These are phyloP conservation scores for Fusarium robinianum DNA, from an alignment of 2,329 filamentous ascomycete genomes.

Conservation along the genomic window DNA sequence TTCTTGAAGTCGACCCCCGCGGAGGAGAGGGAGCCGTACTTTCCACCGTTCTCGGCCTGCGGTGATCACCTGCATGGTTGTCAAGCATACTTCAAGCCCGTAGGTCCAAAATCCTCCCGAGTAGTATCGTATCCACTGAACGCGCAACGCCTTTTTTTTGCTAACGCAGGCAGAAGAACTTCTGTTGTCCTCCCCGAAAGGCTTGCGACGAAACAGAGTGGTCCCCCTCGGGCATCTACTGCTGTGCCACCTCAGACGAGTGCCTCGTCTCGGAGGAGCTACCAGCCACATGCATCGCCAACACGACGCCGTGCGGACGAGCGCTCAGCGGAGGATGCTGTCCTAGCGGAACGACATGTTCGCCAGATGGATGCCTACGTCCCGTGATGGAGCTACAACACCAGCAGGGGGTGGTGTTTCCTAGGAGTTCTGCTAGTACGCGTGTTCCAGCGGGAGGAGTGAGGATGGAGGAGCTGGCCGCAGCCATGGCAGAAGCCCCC, in stretches of 20 bases:
- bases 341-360: constrained; percentile 17
- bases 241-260: constrained; percentile 18
- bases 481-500: background rate
- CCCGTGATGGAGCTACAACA: constrained; percentile 20
- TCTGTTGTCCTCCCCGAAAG: constrained; percentile 14
- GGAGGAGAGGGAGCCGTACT: background rate
- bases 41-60: constrained; percentile 9
- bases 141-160: too few relatives aligned
- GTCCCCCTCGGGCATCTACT: constrained; percentile 18
- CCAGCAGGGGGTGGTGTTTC: too few relatives aligned
- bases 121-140: background rate
- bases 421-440: too few relatives aligned
- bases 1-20: constrained; percentile 1
- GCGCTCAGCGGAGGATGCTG: constrained; percentile 21
- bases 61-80: constrained; percentile 16
- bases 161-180: constrained; percentile 15
- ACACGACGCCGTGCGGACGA: constrained; percentile 18
- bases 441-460: too few relatives aligned
- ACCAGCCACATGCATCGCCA: constrained; percentile 10
- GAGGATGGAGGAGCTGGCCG: background rate
- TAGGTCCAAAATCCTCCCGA: constrained; percentile 2
- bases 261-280: constrained; percentile 15
- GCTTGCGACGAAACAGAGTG: constrained; percentile 9
- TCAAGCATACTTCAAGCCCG: constrained; percentile 15
- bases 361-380: constrained; percentile 18